Evolutionary conservation across 768 basidiomycete species (phyloP), one percentile per base, ranked within the genome.

Genomic region (Termitomyces sp.): DNA sequence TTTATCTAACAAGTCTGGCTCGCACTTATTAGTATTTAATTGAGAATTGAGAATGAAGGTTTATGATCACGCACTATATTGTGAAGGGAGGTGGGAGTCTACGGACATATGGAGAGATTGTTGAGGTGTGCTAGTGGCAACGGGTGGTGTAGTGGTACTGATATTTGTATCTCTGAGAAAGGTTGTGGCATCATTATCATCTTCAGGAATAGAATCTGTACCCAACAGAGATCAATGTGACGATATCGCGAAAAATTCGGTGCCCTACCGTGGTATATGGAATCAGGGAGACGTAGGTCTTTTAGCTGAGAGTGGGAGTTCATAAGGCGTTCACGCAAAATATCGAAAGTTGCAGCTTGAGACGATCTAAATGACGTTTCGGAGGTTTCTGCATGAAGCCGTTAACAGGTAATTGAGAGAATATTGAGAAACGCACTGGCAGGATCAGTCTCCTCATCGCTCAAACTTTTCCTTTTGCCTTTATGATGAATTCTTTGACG

Each of bases 381-480:
- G 3, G 68, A 62, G 9, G 60, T 66, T 48, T 59, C 65, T 66
- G 58, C 26, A 11, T 43, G 43, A 28, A 28, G 45, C 42, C 38
- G 53, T 42, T 28, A 52, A 52, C 51, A 56, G 44, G 64, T 54
- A 53, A 47, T 56, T 19, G 42, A 17, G 30, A 46, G 22, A 30
- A 42, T 19, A 51, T 12, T 35, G 4, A 28, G 32, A 37, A 28
- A 68, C 84, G 63, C 67, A 88, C 86, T 74, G 53, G 75, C 67
- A 34, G 64, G 62, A 58, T 75, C 85, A 2, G 71, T 66, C 62
- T 88, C 87, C 62, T 88, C 86, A 60, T 88, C 87, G 62, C 85
- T 87, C 60, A 83, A 57, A 63, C 83, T 88, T 60, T 71, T 76
- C 37, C 81, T 74, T 57, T 83, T 80, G 10, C 74, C 76, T 66